phyloP scores from a whole-genome alignment of 2,329 filamentous ascomycete species.

The Microcera coccophila region DNA sequence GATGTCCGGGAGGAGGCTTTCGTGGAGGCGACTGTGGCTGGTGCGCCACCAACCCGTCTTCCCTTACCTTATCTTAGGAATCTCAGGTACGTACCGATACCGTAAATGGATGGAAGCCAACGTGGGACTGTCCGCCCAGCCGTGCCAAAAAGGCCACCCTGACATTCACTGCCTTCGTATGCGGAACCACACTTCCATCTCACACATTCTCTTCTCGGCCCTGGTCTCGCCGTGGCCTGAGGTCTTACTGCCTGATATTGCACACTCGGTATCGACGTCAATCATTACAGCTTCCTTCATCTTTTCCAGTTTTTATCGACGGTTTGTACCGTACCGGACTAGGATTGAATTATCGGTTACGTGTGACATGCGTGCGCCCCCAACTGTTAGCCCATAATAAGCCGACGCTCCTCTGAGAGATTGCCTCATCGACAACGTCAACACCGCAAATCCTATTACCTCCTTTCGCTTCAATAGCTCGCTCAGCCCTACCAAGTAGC shows the following conservation, averaged over 20 bases:
- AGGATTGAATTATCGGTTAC: not conserved
- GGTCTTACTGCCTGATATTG: no score
- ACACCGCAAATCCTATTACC: constrained; percentile 6
- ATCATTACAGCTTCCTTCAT: no score
- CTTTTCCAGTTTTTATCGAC: no score
- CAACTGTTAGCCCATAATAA: constrained; percentile 3
- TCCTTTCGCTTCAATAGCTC: constrained; percentile 5
- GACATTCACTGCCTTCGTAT: no score
- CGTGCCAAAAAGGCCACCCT: constrained; percentile 21
- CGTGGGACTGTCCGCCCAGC: not conserved
- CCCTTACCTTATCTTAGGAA: no score
- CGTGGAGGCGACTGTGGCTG: not conserved
- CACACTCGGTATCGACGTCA: no score
- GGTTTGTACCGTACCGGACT: no score
- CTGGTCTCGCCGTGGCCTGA: constrained; percentile 1
- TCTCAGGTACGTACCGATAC: constrained; percentile 17
- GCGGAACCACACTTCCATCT: constrained; percentile 3
- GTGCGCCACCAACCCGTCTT: no score
- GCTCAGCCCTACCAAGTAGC: constrained; percentile 1
- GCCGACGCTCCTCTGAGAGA: constrained; percentile 7
- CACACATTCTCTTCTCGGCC: constrained; percentile 1
- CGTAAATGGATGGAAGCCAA: constrained; percentile 6
- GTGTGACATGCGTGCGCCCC: constrained; percentile 1
- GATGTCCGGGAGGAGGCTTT: constrained; percentile 11
- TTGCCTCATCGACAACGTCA: constrained; percentile 9